A percentile compares a stretch with the other conserved stretches of the same genome.
Conservation (phyloP, 306 rosid genomes). For the Cicer arietinum region DNA sequence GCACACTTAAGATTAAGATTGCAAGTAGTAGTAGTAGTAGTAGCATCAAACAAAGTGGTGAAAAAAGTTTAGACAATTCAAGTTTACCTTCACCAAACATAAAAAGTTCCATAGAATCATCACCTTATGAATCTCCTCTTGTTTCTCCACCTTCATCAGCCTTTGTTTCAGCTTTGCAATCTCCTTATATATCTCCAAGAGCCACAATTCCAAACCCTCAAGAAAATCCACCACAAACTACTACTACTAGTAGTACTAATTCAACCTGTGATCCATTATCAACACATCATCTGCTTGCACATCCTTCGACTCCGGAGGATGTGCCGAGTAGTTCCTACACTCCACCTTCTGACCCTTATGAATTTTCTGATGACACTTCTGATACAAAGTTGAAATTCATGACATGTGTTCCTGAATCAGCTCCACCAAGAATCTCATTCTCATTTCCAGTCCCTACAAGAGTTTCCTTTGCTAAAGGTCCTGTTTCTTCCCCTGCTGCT, state of each 20-base stretch:
- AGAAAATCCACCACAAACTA: too few relatives aligned
- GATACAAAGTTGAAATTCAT: slow-evolving; percentile 61
- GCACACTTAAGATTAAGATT: slow-evolving; percentile 64
- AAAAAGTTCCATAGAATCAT: slow-evolving; percentile 57
- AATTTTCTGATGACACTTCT: slow-evolving; percentile 64
- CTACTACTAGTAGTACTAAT: too few relatives aligned
- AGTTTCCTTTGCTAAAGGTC: slow-evolving; percentile 70
- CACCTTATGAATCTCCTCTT: slow-evolving; percentile 80
- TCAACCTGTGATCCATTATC: too few relatives aligned
- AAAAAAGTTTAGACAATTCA: slow-evolving; percentile 43
- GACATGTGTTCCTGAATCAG: slow-evolving; percentile 56
- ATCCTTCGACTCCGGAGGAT: slow-evolving; percentile 62
- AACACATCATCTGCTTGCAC: too few relatives aligned
- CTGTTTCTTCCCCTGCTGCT: slow-evolving; percentile 58
- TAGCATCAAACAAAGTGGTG: slow-evolving; percentile 40
- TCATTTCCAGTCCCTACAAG: slow-evolving; percentile 78
- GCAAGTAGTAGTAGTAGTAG: slow-evolving; percentile 29
- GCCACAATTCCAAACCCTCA: slow-evolving; percentile 49
- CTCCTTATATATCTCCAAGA: slow-evolving; percentile 91
- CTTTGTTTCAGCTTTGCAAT: slow-evolving; percentile 90
- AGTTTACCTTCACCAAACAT: slow-evolving; percentile 57
- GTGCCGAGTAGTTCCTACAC: slow-evolving; percentile 89
- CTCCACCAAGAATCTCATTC: slow-evolving; percentile 76
- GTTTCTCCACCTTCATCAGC: slow-evolving; percentile 92
- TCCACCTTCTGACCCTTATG: slow-evolving; percentile 87